Percentiles rank a stretch among this genome's conserved stretches.
phyloP scores from a whole-genome alignment of 2,329 filamentous ascomycete genomes.

The Nemania sp. region DNA sequence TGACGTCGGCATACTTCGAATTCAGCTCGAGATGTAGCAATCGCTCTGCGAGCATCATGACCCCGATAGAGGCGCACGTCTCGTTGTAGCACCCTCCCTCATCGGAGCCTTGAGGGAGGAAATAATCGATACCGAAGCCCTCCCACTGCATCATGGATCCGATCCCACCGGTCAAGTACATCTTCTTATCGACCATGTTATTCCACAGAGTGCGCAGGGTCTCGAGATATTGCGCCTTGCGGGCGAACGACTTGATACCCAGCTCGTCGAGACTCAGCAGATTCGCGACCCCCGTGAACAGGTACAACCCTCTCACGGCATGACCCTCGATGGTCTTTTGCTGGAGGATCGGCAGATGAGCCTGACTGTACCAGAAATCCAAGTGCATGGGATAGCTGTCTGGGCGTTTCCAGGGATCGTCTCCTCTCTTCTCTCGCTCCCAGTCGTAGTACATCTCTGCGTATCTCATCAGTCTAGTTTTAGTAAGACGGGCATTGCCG shows the following conservation, averaged over 20 bases:
- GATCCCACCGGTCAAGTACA: constrained; percentile 66
- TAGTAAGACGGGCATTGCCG: background rate
- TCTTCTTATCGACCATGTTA: constrained; percentile 64
- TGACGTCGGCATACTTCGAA: constrained; percentile 58
- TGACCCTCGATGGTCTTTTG: constrained; percentile 63
- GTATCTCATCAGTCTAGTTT: background rate
- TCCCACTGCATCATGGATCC: constrained; percentile 63
- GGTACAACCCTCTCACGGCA: constrained; percentile 63
- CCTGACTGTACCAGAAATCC: constrained; percentile 58
- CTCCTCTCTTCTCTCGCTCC: constrained; percentile 57
- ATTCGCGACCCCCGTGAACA: constrained; percentile 62
- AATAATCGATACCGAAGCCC: constrained; percentile 63
- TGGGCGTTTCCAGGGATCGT: constrained; percentile 52
- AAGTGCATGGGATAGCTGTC: constrained; percentile 50
- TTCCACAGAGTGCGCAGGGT: constrained; percentile 58
- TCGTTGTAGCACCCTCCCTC: constrained; percentile 67
- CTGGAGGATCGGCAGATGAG: constrained; percentile 58
- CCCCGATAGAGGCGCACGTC: constrained; percentile 63
- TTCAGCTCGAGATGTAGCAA: constrained; percentile 59
- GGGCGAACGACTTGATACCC: constrained; percentile 32
- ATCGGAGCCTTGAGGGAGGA: constrained; percentile 61
- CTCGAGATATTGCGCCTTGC: constrained; percentile 40
- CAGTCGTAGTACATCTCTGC: constrained; percentile 56
- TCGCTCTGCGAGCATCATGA: constrained; percentile 64
- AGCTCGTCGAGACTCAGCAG: constrained; percentile 48